These are phyloP conservation scores for Candida vartiovaarae DNA, from an alignment of 805 yeast species.

Conservation along the genomic window DNA sequence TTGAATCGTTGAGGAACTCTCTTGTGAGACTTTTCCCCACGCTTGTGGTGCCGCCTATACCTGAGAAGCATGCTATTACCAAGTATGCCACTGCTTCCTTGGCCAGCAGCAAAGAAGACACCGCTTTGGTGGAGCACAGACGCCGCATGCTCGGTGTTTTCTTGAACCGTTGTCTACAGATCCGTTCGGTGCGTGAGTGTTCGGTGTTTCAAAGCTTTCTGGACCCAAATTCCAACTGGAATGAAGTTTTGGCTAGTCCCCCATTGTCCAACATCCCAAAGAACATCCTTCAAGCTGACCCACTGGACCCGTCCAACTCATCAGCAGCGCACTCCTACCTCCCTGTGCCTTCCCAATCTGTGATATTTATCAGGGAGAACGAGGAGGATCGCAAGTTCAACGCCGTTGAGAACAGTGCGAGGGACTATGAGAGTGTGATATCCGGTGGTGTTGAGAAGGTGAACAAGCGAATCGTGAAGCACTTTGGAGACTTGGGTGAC, in stretches of 20 bases:
- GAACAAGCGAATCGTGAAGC: constrained; percentile 46
- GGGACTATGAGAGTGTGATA: constrained; percentile 39
- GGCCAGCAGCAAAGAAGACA: constrained; percentile 34
- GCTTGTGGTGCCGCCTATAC: constrained; percentile 86
- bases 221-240: constrained; percentile 89
- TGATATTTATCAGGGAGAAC: constrained; percentile 18
- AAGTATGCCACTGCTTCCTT: constrained; percentile 35
- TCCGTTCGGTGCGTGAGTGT: constrained; percentile 50
- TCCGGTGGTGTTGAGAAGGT: constrained; percentile 46
- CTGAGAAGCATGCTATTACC: constrained; percentile 65
- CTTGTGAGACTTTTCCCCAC: constrained; percentile 73
- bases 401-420: constrained; percentile 35
- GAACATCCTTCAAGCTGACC: constrained; percentile 51
- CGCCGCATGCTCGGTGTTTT: constrained; percentile 75
- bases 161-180: constrained; percentile 65
- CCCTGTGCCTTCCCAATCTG: constrained; percentile 47
- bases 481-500: constrained; percentile 44
- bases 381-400: constrained; percentile 34
- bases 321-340: constrained; percentile 54
- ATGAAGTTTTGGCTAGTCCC: constrained; percentile 59
- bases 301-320: constrained; percentile 49
- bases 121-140: constrained; percentile 54
- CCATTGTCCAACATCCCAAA: constrained; percentile 48
- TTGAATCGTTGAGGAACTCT: constrained; percentile 72
- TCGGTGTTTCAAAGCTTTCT: constrained; percentile 69